These are phyloP conservation scores for Geotrichum carabidarum DNA, from an alignment of 1,139 yeast genomes.

Conservation along the genomic window DNA sequence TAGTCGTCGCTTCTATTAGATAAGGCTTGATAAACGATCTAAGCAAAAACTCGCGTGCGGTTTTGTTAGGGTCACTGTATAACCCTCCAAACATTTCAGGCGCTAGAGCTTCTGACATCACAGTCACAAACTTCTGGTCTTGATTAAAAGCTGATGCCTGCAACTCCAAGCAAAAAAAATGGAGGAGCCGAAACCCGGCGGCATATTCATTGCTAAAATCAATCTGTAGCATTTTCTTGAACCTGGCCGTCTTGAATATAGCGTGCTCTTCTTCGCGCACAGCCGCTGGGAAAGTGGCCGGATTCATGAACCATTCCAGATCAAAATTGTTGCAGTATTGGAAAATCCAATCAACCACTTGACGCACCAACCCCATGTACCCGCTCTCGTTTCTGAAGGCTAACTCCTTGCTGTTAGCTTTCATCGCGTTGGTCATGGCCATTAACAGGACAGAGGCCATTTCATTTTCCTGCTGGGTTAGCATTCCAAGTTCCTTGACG, in stretches of 20 bases:
- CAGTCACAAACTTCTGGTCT: constrained; percentile 2
- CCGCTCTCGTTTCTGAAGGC: constrained; percentile 10
- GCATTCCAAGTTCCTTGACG: neutral
- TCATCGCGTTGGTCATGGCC: constrained; percentile 7
- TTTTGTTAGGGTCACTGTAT: neutral
- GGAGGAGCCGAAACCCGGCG: constrained; percentile 12
- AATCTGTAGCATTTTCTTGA: constrained; percentile 16
- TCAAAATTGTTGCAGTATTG: constrained; percentile 3
- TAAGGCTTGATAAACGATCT: constrained; percentile 10
- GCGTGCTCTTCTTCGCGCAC: constrained; percentile 5
- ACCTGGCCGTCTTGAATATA: constrained; percentile 7
- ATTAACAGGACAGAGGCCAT: neutral
- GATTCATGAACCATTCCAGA: constrained; percentile 14
- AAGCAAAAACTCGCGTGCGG: constrained; percentile 10
- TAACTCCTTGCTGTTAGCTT: constrained; percentile 8
- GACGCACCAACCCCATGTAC: constrained; percentile 10
- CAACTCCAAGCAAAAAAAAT: constrained; percentile 16
- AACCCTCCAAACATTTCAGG: constrained; percentile 4
- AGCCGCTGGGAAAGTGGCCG: constrained; percentile 5
- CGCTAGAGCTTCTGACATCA: constrained; percentile 9
- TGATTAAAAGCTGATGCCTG: constrained; percentile 9
- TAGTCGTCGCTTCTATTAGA: constrained; percentile 4
- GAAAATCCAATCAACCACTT: constrained; percentile 11
- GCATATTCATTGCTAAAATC: constrained; percentile 13
- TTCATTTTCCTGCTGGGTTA: neutral